Percentiles rank a stretch among this genome's conserved stretches.
Conservation (phyloP, 805 yeast species). For the Candida tammaniensis region DNA sequence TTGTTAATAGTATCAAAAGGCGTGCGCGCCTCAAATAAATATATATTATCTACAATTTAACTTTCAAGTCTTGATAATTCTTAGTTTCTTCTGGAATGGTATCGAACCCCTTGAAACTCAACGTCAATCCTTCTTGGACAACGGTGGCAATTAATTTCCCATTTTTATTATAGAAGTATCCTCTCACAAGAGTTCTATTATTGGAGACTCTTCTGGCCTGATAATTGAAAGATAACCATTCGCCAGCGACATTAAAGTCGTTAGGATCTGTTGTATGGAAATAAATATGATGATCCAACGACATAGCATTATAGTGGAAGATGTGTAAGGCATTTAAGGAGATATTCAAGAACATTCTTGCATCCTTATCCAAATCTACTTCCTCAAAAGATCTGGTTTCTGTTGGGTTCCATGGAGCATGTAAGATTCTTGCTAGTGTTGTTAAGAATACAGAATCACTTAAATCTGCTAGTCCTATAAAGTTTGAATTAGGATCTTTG, state of each 20-base stretch:
- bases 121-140: constrained; percentile 40
- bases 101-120: constrained; percentile 25
- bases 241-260: constrained; percentile 29
- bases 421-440: constrained; percentile 39
- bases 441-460: constrained; percentile 40
- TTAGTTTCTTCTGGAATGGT: constrained; percentile 11
- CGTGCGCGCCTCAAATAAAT: constrained; percentile 1
- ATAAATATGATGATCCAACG: constrained; percentile 43
- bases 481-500: constrained; percentile 23
- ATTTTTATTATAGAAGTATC: constrained; percentile 29
- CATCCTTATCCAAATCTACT: constrained; percentile 32
- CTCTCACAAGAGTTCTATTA: constrained; percentile 36
- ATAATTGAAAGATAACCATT: constrained; percentile 37
- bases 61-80: constrained; percentile 11
- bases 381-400: constrained; percentile 26
- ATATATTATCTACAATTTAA: constrained; percentile 6
- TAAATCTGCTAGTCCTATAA: constrained; percentile 35
- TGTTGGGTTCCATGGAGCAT: constrained; percentile 42
- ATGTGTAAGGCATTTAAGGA: constrained; percentile 34
- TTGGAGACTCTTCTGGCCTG: constrained; percentile 34
- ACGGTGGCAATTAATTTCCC: constrained; percentile 37
- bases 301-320: constrained; percentile 45
- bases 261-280: constrained; percentile 30
- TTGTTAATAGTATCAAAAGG: constrained; percentile 1
- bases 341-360: constrained; percentile 23